phyloP scores from a whole-genome alignment of 1,284 basidiomycete genomes.

The Pascua guehoae region DNA sequence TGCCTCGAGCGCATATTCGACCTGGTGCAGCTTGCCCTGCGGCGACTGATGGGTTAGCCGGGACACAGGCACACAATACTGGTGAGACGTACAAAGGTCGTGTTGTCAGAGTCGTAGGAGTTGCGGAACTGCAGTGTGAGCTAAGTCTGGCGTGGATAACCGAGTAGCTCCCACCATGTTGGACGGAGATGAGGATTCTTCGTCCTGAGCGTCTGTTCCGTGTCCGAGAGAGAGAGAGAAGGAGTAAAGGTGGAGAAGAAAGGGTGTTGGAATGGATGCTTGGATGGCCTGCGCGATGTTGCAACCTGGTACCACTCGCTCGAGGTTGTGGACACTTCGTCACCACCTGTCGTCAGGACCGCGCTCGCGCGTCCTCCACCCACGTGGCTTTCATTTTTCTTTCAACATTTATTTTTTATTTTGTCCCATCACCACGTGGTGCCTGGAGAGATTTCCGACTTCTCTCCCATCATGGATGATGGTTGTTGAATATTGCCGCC shows the following conservation, averaged over 20 bases:
- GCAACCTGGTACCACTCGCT: not conserved
- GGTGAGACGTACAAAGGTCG: constrained; percentile 54
- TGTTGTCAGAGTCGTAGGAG: constrained; percentile 17
- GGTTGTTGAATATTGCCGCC: not conserved
- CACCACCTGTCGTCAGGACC: not conserved
- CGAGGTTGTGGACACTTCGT: constrained; percentile 11
- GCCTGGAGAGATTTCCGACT: constrained; percentile 17
- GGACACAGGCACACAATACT: too few relatives aligned
- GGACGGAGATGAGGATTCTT: constrained; percentile 1
- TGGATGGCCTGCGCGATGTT: not conserved
- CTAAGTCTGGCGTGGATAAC: not conserved
- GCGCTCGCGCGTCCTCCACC: constrained; percentile 7
- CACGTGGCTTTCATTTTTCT: constrained; percentile 16
- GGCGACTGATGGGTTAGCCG: constrained; percentile 32
- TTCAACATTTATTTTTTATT: constrained; percentile 6
- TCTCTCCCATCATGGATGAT: not conserved
- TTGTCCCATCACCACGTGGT: constrained; percentile 11
- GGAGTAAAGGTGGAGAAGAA: not conserved
- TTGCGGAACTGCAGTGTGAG: constrained; percentile 58
- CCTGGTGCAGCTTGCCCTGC: constrained; percentile 61
- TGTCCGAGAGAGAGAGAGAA: not conserved
- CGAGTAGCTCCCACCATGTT: constrained; percentile 17
- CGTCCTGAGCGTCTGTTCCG: constrained; percentile 1
- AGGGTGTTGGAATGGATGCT: too few relatives aligned
- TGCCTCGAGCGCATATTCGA: constrained; percentile 98